These are phyloP conservation scores for Daldinia decipiens DNA, from an alignment of 495 filamentous ascomycete genomes.

Conservation along the genomic window DNA sequence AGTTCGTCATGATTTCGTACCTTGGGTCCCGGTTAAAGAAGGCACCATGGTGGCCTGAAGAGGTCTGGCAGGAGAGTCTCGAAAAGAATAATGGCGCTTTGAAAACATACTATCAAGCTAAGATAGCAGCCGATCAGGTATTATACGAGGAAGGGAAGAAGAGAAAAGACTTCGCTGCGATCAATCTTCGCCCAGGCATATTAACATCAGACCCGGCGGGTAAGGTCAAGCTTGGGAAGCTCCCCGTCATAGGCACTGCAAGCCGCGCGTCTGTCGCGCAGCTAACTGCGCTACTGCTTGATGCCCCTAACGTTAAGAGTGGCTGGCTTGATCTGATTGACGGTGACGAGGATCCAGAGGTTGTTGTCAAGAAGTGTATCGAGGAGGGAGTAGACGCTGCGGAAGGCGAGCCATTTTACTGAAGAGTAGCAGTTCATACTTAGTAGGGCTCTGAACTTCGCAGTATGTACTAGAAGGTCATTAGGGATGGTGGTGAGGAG, in stretches of 20 bases:
- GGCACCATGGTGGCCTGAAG: constrained; percentile 75
- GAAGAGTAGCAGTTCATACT: not conserved
- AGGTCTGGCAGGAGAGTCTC: constrained; percentile 61
- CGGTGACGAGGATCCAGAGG: constrained; percentile 66
- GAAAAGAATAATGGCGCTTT: constrained; percentile 65
- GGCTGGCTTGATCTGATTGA: constrained; percentile 60
- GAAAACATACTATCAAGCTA: constrained; percentile 76
- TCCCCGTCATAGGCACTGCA: constrained; percentile 63
- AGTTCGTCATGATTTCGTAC: constrained; percentile 80
- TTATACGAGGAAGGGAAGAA: constrained; percentile 66
- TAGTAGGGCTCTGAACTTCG: too few species aligned
- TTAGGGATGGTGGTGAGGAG: too few species aligned
- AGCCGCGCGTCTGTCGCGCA: constrained; percentile 76
- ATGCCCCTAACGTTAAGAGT: constrained; percentile 59
- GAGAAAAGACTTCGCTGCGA: constrained; percentile 65
- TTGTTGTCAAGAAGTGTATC: constrained; percentile 72
- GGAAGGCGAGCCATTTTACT: constrained; percentile 65
- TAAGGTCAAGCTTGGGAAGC: constrained; percentile 72
- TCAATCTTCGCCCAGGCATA: constrained; percentile 73
- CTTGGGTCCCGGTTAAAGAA: constrained; percentile 65
- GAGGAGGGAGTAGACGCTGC: constrained; percentile 70
- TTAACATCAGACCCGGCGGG: constrained; percentile 70
- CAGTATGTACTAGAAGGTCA: too few species aligned
- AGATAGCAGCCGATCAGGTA: constrained; percentile 78
- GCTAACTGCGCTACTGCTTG: constrained; percentile 72